Evolutionary conservation across 2,329 filamentous ascomycete species (phyloP), one percentile per base, ranked within the genome.

Genomic region (Trichoderma sp.): DNA sequence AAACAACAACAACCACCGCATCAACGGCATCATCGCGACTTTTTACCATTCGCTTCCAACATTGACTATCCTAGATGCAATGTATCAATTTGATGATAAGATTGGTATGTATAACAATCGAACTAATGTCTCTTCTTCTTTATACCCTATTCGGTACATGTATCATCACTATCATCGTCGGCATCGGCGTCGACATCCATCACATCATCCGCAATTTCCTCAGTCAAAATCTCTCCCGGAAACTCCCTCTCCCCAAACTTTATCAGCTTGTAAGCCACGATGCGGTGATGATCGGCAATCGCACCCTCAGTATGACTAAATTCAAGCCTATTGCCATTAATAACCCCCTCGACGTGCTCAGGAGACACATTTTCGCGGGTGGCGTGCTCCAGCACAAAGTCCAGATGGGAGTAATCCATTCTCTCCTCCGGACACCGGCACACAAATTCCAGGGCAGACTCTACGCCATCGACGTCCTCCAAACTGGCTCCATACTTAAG

Each of bases 291-390:
- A 3, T 63, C 59, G 4, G 8, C 8, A n/a, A 16, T 3, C 16
- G 3, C 14, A 5, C 59, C 27, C 18, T n/a, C 5, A 0, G 27
- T n/a, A 0, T 3, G 0, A 53, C 45, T 21, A 21, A 1, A 21
- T 12, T 9, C 59, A 6, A 12, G 59, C 18, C 3, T 14, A 33
- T 21, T 33, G 8, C n/a, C 7, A 18, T 9, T 12, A 7, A 66
- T 66, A 9, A 66, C 11, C 35, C 21, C 5, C 24, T 66, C 24
- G 14, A 66, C 41, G 18, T 66, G 38, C 18, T 18, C 21, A 12
- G 29, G 12, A 14, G 35, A 50, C 9, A 66, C 12, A 11, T 67
- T 67, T 21, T n/a, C 18, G 14, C 27, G 9, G 8, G 65, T 45
- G 1, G 65, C 35, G 21, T 50, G 24, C 18, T 50, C 1, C 38